Evolutionary conservation across 2,329 filamentous ascomycete species (phyloP).

Genomic region (Albophoma yamanashiensis): DNA sequence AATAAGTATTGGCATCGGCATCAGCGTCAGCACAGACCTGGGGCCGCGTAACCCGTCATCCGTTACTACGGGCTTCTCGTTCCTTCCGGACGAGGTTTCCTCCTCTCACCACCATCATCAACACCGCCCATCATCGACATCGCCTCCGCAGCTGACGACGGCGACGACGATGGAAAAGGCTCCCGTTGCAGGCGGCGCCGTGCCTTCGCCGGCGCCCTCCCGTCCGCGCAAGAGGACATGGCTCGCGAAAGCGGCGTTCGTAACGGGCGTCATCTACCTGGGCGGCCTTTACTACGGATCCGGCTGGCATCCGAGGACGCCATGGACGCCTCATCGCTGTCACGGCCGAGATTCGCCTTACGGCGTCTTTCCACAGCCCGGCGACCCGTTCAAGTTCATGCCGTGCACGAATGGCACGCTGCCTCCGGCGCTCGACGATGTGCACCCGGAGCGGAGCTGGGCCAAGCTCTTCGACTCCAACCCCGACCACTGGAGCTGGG

Average conservation of each 20-base stretch:
- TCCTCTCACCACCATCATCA: background rate
- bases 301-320: background rate
- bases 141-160: background rate
- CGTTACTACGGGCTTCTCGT: background rate
- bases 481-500: slow-evolving; percentile 36
- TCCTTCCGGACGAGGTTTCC: background rate
- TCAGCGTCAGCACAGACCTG: too few species aligned
- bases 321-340: slow-evolving; percentile 2
- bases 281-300: background rate
- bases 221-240: background rate
- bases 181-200: background rate
- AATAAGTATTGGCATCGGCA: too few species aligned
- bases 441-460: slow-evolving; percentile 25
- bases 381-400: slow-evolving; percentile 36
- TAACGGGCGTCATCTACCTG: background rate
- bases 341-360: slow-evolving; percentile 4
- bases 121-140: too few species aligned
- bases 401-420: slow-evolving; percentile 33
- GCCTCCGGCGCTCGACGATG: slow-evolving; percentile 29
- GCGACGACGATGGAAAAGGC: background rate
- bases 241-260: background rate
- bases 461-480: slow-evolving; percentile 29
- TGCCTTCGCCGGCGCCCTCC: background rate
- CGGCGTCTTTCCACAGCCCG: slow-evolving; percentile 23
- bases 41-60: background rate